These are phyloP conservation scores for Xylogone sp. DNA, from an alignment of 2,329 filamentous ascomycete species.

Conservation along the genomic window DNA sequence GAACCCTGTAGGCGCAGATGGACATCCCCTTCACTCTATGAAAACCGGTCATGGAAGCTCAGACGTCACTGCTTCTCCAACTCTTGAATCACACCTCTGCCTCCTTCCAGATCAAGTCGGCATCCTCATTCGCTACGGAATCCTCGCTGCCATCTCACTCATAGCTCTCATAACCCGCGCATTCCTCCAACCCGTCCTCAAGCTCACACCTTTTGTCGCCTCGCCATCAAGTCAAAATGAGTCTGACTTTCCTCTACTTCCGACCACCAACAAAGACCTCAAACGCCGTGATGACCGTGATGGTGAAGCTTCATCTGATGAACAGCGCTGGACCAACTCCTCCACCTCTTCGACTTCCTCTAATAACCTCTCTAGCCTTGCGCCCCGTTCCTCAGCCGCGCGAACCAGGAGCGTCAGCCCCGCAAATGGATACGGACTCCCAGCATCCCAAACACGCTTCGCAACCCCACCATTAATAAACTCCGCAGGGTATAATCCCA, in stretches of 20 bases:
- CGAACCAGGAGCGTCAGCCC: slow-evolving; percentile 23
- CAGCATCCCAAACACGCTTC: slow-evolving; percentile 15
- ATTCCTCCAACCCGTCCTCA: slow-evolving; percentile 52
- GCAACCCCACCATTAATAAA: slow-evolving; percentile 15
- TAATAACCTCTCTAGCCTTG: slow-evolving; percentile 14
- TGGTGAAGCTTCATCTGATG: background rate
- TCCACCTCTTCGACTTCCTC: slow-evolving; percentile 24
- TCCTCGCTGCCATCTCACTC: slow-evolving; percentile 53
- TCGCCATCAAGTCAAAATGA: background rate
- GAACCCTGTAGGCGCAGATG: slow-evolving; percentile 74
- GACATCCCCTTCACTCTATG: slow-evolving; percentile 37
- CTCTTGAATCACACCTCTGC: slow-evolving; percentile 85
- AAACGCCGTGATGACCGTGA: slow-evolving; percentile 11
- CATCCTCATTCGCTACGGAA: slow-evolving; percentile 76
- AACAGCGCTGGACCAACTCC: slow-evolving; percentile 19
- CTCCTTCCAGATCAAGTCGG: slow-evolving; percentile 83
- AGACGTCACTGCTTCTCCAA: slow-evolving; percentile 40
- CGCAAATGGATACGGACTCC: slow-evolving; percentile 24
- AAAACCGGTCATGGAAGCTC: slow-evolving; percentile 21
- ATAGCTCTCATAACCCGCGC: slow-evolving; percentile 49
- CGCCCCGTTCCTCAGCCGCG: slow-evolving; percentile 20
- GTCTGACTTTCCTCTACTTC: slow-evolving; percentile 16
- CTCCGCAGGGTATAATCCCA: slow-evolving; percentile 7
- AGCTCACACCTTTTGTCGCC: slow-evolving; percentile 32
- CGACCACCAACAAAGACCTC: slow-evolving; percentile 15